These are phyloP conservation scores for Neurospora terricola DNA, from an alignment of 495 filamentous ascomycete genomes.

Conservation along the genomic window DNA sequence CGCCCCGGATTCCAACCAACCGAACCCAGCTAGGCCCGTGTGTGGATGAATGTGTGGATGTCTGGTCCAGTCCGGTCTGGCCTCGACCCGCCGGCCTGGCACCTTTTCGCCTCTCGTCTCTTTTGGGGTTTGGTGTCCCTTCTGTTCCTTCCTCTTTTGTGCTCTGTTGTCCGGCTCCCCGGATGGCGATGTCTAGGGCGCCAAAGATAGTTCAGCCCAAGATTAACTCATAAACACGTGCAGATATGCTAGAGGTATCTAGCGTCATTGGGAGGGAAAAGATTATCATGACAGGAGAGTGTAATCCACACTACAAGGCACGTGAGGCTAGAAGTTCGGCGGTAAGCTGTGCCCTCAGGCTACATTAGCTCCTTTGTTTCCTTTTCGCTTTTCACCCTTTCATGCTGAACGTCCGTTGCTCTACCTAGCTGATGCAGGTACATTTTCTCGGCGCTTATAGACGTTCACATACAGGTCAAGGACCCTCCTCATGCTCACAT, in stretches of 20 bases:
- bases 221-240: not conserved
- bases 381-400: not conserved
- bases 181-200: not conserved
- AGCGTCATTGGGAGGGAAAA: not conserved
- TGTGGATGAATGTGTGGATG: not conserved
- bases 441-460: not conserved
- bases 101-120: not conserved
- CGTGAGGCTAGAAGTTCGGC: not conserved
- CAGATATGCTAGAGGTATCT: not conserved
- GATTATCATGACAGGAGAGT: not conserved
- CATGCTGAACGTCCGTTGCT: no score
- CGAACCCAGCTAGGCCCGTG: not conserved
- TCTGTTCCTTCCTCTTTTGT: not conserved
- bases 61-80: not conserved
- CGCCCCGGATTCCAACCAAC: not conserved
- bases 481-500: not conserved
- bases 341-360: not conserved
- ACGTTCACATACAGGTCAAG: not conserved
- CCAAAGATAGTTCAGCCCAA: not conserved
- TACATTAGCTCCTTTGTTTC: not conserved
- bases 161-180: not conserved
- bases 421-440: no score
- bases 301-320: not conserved
- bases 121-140: not conserved
- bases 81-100: not conserved